A percentile compares a stretch with the other conserved stretches of the same genome.
phyloP scores from a whole-genome alignment of 257 asterid genomes.

The Ilex asprella region DNA sequence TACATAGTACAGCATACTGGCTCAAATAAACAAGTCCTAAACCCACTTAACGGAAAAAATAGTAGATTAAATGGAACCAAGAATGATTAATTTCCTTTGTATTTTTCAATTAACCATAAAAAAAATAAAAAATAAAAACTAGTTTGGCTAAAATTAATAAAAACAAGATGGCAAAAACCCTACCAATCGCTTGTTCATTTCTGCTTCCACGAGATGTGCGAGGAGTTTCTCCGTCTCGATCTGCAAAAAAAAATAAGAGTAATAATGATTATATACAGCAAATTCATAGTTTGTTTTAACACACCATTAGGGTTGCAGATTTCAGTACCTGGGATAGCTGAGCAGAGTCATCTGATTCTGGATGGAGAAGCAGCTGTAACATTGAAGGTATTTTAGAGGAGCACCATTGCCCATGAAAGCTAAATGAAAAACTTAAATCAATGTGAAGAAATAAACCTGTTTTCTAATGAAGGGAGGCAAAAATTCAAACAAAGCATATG shows the following conservation, averaged over 20 bases:
- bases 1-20: too few species aligned
- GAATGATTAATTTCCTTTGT: too few species aligned
- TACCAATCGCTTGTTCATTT: conserved; percentile 85
- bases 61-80: too few species aligned
- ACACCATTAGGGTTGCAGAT: conserved; percentile 2
- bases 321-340: conserved; percentile 86
- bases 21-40: too few species aligned
- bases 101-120: too few species aligned
- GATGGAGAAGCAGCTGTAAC: conserved; percentile 69
- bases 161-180: conserved; percentile 1
- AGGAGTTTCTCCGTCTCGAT: conserved; percentile 97
- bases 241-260: conserved; percentile 26
- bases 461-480: conserved; percentile 78
- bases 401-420: background rate
- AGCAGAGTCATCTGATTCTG: conserved; percentile 98
- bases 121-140: too few species aligned
- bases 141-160: too few species aligned
- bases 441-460: conserved; percentile 40
- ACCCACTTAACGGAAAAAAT: too few species aligned
- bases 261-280: background rate
- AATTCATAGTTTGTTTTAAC: too few species aligned
- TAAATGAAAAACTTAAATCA: background rate
- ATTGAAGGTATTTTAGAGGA: conserved; percentile 1
- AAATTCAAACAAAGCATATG: conserved; percentile 86
- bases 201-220: conserved; percentile 92